Percentiles rank a stretch among this genome's conserved stretches.
Conservation (phyloP, 2,329 filamentous ascomycete genomes). For the Coniochaeta sp. region DNA sequence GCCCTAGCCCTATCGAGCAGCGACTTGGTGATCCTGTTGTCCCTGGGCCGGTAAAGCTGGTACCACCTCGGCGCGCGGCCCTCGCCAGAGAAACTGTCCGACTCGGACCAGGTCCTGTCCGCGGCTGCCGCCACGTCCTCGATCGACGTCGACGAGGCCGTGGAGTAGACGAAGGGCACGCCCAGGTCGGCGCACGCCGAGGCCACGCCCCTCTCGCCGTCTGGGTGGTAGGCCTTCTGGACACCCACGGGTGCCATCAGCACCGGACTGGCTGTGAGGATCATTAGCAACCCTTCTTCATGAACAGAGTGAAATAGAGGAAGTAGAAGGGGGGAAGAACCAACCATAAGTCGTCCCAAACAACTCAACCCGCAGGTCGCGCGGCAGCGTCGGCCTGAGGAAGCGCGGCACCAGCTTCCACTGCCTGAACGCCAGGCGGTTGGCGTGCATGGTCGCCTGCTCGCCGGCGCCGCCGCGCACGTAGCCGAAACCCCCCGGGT, state of each 20-base stretch:
- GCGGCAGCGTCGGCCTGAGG: conserved; percentile 31
- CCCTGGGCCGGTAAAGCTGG: conserved; percentile 67
- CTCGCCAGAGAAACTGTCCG: neutral
- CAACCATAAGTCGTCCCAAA: conserved; percentile 41
- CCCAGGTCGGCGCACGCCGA: conserved; percentile 51
- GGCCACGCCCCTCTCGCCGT: conserved; percentile 57
- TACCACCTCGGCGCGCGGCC: conserved; percentile 53
- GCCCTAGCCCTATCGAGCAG: conserved; percentile 54
- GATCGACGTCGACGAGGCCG: conserved; percentile 54
- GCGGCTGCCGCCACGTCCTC: conserved; percentile 58
- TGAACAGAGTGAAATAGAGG: too few species aligned
- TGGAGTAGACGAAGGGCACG: conserved; percentile 61
- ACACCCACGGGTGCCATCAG: conserved; percentile 64
- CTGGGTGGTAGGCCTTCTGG: conserved; percentile 57
- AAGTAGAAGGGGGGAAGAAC: conserved; percentile 3
- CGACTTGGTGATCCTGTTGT: conserved; percentile 57
- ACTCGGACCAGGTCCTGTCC: conserved; percentile 17
- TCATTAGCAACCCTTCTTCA: too few species aligned
- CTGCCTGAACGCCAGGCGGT: conserved; percentile 47
- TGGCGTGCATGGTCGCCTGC: conserved; percentile 52
- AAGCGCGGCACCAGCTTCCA: conserved; percentile 45
- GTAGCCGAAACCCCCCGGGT: conserved; percentile 44
- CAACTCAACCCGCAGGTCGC: conserved; percentile 42
- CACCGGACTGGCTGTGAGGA: conserved; percentile 46
- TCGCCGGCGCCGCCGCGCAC: conserved; percentile 56